Base-by-base conservation (phyloP, 257 asterid genomes). In the Buddleja alternifolia region DNA sequence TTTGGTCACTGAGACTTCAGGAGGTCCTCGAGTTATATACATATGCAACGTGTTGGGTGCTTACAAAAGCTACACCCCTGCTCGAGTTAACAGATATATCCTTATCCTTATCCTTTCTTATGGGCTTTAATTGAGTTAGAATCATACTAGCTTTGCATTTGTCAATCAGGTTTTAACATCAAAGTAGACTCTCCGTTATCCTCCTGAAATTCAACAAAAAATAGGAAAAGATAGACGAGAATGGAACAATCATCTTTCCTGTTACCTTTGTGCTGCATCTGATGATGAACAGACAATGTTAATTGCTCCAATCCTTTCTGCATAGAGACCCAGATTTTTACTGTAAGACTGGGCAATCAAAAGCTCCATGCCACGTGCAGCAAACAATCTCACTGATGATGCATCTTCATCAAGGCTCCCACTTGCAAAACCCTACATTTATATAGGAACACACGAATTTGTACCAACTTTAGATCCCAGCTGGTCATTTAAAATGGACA, bases 351-450 rank as follows among this genome's bases (percentile, higher is more conserved):
- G 98, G 71, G 97, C 98, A 65, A 93, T 85, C 42, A 93, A 73
- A 78, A 90, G 81, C 81, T 93, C 98, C 94, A 90, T 75, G 63
- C 98, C 98, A 65, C 96, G 95, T 24, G 86, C 88, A 77, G 97
- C 92, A 84, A 93, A 93, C 80, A 85, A 63, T 74, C 98, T 87
- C 79, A 90, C 95, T 37, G 98, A 90, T 59, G 95, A 90, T 63
- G 97, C 97, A 76, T 93, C 98, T 76, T 71, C 75, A 46, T 93
- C 96, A 56, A 93, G 98, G 83, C 96, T 93, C 57, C 98, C 98
- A 66, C 98, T 93, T 59, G 98, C 98, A 86, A 90, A 93, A 70
- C 98, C 98, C 98, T 93, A 82, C 32, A 68, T 29, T 37, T 68
- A 73, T 23, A 67, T 44, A 63, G 70, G 25, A 77, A 53, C 23